Evolutionary conservation across 2,329 filamentous ascomycete species (phyloP).

Genomic region (Lizonia empirigonia): DNA sequence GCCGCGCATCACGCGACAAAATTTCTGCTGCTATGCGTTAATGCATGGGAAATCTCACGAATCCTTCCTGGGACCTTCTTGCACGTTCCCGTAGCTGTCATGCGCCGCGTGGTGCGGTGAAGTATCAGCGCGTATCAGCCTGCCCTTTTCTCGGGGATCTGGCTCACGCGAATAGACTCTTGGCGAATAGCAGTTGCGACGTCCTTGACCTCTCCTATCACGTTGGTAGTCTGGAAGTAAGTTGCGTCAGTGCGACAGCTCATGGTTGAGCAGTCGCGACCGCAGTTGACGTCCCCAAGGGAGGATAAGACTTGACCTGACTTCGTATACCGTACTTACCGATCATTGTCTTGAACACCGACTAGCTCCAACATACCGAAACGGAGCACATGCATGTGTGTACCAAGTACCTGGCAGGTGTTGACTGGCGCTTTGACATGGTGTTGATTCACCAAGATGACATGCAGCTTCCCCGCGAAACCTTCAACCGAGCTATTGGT

Average conservation of each 20-base stretch:
- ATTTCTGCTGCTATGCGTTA: not conserved
- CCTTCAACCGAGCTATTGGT: not conserved
- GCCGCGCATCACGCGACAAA: slow-evolving; percentile 15
- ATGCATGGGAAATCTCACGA: slow-evolving; percentile 7
- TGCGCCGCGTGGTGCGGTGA: slow-evolving; percentile 8
- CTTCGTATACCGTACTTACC: not conserved
- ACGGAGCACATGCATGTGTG: slow-evolving; percentile 5
- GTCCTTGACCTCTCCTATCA: not conserved
- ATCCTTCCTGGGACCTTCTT: not conserved
- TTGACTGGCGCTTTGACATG: slow-evolving; percentile 6
- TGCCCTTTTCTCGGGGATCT: not conserved
- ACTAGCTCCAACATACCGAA: not conserved
- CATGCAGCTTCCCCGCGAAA: slow-evolving; percentile 11
- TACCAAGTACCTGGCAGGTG: slow-evolving; percentile 15
- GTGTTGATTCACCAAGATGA: slow-evolving; percentile 3
- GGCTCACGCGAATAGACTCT: not conserved
- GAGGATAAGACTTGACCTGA: slow-evolving; percentile 14
- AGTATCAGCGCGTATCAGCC: not conserved
- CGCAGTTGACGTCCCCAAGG: slow-evolving; percentile 7
- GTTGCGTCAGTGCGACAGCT: slow-evolving; percentile 24
- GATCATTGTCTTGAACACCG: slow-evolving; percentile 12
- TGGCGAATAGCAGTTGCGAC: not conserved
- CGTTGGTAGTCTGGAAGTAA: too few species aligned
- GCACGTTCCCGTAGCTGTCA: slow-evolving; percentile 12
- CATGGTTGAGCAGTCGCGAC: not conserved